A percentile compares a stretch with the other conserved stretches of the same genome.
Evolutionary conservation across 1,284 basidiomycete species (phyloP).

Genomic region (Athelia psychrophila): DNA sequence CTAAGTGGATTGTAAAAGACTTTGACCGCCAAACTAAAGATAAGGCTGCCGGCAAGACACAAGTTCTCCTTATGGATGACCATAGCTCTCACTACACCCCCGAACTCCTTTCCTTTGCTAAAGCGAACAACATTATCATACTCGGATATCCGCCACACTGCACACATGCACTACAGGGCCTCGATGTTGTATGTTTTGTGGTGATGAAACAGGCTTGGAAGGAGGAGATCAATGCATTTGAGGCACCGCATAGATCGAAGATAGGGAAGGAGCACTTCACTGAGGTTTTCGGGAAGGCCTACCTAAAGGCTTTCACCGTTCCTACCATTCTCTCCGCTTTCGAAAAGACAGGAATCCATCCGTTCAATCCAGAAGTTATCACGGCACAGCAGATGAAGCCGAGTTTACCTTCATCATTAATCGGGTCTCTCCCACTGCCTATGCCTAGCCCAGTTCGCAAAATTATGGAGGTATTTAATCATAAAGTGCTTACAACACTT

Average conservation of each 20-base stretch:
- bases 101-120: constrained; percentile 28
- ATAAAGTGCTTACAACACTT: constrained; percentile 11
- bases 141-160: constrained; percentile 38
- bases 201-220: constrained; percentile 17
- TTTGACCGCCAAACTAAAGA: constrained; percentile 31
- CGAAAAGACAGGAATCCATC: constrained; percentile 25
- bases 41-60: constrained; percentile 24
- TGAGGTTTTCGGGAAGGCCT: constrained; percentile 21
- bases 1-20: constrained; percentile 25
- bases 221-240: constrained; percentile 13
- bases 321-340: constrained; percentile 24
- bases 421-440: constrained; percentile 19
- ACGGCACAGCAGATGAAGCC: constrained; percentile 21
- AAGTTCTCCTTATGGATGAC: constrained; percentile 33
- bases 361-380: constrained; percentile 24
- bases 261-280: constrained; percentile 25
- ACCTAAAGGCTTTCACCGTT: constrained; percentile 16
- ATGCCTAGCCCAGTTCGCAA: constrained; percentile 19
- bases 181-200: constrained; percentile 37
- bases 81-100: constrained; percentile 36
- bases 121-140: constrained; percentile 29
- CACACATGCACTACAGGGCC: constrained; percentile 35
- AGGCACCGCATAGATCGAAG: constrained; percentile 7
- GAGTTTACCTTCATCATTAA: constrained; percentile 16
- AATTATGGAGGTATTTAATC: constrained; percentile 16